Evolutionary conservation across 179 eudicot genomes (phyloP), one percentile per base, ranked within the genome.

Genomic region (Sideroxylon spinosum): DNA sequence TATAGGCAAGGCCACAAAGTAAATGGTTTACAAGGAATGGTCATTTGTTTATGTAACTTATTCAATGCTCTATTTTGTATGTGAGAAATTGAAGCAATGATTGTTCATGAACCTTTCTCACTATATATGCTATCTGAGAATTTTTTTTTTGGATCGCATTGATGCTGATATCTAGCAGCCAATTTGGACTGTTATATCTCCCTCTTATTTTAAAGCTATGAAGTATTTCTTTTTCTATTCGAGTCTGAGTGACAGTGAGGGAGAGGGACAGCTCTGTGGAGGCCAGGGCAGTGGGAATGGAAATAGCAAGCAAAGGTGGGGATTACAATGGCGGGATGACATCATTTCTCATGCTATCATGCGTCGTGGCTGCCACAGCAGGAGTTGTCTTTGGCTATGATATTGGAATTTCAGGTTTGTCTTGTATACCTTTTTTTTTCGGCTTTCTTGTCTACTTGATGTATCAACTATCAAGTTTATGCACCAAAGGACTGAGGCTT

Each of bases 381-480:
- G 87, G 84, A 29, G 68, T 78, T 46, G 82, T 81, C 53, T 81
- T 84, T 13, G 87, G 87, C 32, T 81, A 81, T 19, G 82, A 82
- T 48, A 79, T 81, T 56, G 83, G 87, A 68, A 79, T 84, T 79
- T 76, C 85, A 85, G 85, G 85, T n/a, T n/a, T n/a, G n/a, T n/a
- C n/a, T n/a, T n/a, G n/a, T n/a, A n/a, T n/a, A n/a, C n/a, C n/a
- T 1, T 37, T 37, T 37, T 37, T 37, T 37, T 37, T 37, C 5
- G n/a, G n/a, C n/a, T n/a, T n/a, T n/a, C n/a, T n/a, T n/a, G n/a
- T n/a, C 44, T 37, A 37, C 44, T 37, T 37, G 44, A 37, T 37
- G 44, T 37, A 37, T 37, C 44, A 37, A 37, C 2, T 37, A 37
- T 37, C 44, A 3, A 37, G 44, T 37, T 37, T 37, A 3, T 37